phyloP scores from a whole-genome alignment of 2,329 filamentous ascomycete genomes.

The Nothomitra cinnamomea region DNA sequence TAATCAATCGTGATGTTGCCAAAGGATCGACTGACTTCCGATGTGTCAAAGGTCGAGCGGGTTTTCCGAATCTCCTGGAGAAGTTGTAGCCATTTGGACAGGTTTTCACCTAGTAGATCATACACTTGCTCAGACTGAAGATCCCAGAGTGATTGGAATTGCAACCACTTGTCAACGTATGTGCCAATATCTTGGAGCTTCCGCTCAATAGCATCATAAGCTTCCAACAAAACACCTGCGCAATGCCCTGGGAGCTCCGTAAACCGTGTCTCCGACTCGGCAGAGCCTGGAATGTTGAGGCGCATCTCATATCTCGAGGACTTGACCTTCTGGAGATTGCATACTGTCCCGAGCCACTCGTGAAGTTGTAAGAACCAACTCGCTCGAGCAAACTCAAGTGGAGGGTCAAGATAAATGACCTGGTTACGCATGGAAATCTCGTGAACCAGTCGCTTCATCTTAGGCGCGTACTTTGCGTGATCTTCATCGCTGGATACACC shows the following conservation, averaged over 20 bases:
- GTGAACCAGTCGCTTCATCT: conserved; percentile 59
- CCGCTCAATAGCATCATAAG: conserved; percentile 69
- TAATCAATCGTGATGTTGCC: conserved; percentile 94
- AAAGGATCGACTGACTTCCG: conserved; percentile 81
- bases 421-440: conserved; percentile 98
- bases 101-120: conserved; percentile 74
- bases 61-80: conserved; percentile 96
- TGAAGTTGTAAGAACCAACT: conserved; percentile 90
- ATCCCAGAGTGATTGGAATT: conserved; percentile 98
- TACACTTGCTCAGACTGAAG: conserved; percentile 92
- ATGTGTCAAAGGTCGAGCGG: conserved; percentile 90
- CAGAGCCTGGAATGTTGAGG: conserved; percentile 36
- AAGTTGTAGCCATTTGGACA: conserved; percentile 83
- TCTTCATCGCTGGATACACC: conserved; percentile 24
- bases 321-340: conserved; percentile 85
- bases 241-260: conserved; percentile 72
- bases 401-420: conserved; percentile 89
- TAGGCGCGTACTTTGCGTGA: conserved; percentile 29
- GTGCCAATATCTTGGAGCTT: conserved; percentile 63
- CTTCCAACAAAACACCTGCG: conserved; percentile 58
- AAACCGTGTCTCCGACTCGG: conserved; percentile 55
- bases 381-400: conserved; percentile 76
- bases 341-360: conserved; percentile 82
- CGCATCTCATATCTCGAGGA: conserved; percentile 89
- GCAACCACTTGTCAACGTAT: conserved; percentile 96